Evolutionary conservation across 2,329 filamentous ascomycete genomes (phyloP).

Genomic region (Curvularia sp.): DNA sequence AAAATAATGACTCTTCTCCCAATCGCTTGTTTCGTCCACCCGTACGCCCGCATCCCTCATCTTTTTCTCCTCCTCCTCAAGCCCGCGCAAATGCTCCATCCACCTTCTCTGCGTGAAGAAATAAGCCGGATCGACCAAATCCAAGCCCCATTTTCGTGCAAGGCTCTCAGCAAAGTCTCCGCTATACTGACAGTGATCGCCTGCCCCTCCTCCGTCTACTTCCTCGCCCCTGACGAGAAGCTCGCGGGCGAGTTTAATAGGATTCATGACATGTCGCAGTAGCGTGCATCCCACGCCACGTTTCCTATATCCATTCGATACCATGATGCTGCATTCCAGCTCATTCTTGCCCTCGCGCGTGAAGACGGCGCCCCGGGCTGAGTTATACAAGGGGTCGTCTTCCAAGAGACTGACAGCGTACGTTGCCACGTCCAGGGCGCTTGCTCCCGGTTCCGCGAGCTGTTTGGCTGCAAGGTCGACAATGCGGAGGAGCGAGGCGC

Average conservation of each 20-base stretch:
- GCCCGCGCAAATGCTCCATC: constrained; percentile 75
- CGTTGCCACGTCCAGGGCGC: constrained; percentile 76
- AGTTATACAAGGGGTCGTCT: constrained; percentile 83
- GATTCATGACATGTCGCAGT: constrained; percentile 76
- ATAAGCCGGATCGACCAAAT: constrained; percentile 72
- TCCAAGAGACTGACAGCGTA: constrained; percentile 79
- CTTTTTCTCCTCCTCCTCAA: constrained; percentile 54
- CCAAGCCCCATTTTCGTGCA: constrained; percentile 72
- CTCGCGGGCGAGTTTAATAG: constrained; percentile 74
- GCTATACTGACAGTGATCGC: constrained; percentile 73
- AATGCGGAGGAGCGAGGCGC: constrained; percentile 49
- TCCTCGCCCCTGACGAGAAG: constrained; percentile 72
- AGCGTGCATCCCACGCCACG: constrained; percentile 80
- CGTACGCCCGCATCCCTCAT: constrained; percentile 48
- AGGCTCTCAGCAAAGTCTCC: constrained; percentile 73
- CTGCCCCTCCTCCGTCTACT: constrained; percentile 66
- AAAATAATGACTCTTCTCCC: constrained; percentile 70
- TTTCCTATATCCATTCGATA: constrained; percentile 75
- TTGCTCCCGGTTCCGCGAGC: constrained; percentile 51
- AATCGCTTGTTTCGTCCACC: constrained; percentile 53
- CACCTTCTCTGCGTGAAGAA: constrained; percentile 81
- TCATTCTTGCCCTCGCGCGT: constrained; percentile 83
- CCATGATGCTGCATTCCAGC: constrained; percentile 87
- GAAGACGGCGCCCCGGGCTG: constrained; percentile 83
- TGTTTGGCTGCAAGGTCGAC: constrained; percentile 35